These are phyloP conservation scores for Centrapalus pauciflorus DNA, from an alignment of 129 eudicot genomes.

Conservation along the genomic window DNA sequence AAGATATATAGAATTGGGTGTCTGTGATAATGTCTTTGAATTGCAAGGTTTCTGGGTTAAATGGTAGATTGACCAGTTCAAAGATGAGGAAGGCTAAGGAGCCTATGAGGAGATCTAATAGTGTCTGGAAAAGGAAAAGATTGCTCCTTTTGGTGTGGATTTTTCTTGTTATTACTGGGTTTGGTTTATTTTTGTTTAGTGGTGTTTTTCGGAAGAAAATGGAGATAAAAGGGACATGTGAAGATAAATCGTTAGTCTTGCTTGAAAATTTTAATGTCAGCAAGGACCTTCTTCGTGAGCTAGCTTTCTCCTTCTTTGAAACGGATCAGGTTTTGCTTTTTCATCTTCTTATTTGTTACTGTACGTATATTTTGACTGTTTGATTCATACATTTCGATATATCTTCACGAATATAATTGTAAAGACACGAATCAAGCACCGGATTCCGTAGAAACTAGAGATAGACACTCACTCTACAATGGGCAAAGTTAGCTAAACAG, in stretches of 20 bases:
- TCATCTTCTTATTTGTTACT: slow-evolving; percentile 8
- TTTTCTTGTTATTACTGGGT: slow-evolving; percentile 30
- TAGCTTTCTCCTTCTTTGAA: slow-evolving; percentile 36
- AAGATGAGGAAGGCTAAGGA: slow-evolving; percentile 45
- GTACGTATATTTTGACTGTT: slow-evolving; percentile 5
- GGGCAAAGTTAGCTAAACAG: background rate
- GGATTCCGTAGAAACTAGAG: background rate
- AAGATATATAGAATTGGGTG: slow-evolving; percentile 45
- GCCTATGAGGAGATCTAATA: slow-evolving; percentile 26
- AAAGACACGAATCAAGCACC: background rate
- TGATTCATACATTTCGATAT: background rate
- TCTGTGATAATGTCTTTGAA: slow-evolving; percentile 61
- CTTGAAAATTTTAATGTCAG: slow-evolving; percentile 51
- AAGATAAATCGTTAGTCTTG: slow-evolving; percentile 28
- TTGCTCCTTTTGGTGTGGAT: slow-evolving; percentile 27
- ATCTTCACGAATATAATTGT: background rate
- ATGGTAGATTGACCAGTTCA: slow-evolving; percentile 37
- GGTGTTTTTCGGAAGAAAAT: slow-evolving; percentile 20
- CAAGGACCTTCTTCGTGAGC: slow-evolving; percentile 38
- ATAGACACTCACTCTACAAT: background rate
- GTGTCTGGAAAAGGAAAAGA: slow-evolving; percentile 39
- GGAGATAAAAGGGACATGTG: slow-evolving; percentile 21
- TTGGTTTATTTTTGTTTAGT: slow-evolving; percentile 38
- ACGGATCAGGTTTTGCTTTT: slow-evolving; percentile 45
- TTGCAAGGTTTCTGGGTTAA: slow-evolving; percentile 37